phyloP scores from a whole-genome alignment of 331 rosid species.

The Pyrus hybrid region DNA sequence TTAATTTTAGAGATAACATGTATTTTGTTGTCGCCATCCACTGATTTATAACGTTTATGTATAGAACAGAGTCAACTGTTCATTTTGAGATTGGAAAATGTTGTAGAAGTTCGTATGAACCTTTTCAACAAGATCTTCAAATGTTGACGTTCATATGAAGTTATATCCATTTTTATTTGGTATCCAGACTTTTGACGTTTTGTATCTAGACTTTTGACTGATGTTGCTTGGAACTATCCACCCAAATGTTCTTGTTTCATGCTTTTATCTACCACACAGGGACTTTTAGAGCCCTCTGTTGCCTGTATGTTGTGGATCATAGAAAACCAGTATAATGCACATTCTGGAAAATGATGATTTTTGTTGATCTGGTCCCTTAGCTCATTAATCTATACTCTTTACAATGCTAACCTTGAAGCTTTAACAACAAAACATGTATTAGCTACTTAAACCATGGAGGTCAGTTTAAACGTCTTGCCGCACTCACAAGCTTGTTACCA shows the following conservation, averaged over 20 bases:
- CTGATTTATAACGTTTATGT: not conserved
- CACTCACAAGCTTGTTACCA: not conserved
- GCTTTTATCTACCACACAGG: not conserved
- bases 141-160: not conserved
- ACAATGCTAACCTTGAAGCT: not conserved
- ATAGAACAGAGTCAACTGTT: not conserved
- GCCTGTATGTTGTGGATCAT: not conserved
- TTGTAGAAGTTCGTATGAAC: not conserved
- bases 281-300: not conserved
- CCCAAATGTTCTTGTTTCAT: not conserved
- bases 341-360: not conserved
- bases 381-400: not conserved
- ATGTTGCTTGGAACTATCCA: not conserved
- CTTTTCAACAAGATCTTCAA: not conserved
- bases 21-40: not conserved
- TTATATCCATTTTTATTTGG: not conserved
- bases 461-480: not conserved
- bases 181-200: not conserved
- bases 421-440: not conserved
- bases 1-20: too few relatives aligned
- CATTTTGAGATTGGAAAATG: not conserved
- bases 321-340: not conserved
- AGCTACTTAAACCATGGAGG: not conserved
- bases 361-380: not conserved
- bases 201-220: too few relatives aligned